A percentile compares a stretch with the other conserved stretches of the same genome.
Evolutionary conservation across 1,284 basidiomycete species (phyloP).

Genomic region (Exobasidium cylindrosporum): DNA sequence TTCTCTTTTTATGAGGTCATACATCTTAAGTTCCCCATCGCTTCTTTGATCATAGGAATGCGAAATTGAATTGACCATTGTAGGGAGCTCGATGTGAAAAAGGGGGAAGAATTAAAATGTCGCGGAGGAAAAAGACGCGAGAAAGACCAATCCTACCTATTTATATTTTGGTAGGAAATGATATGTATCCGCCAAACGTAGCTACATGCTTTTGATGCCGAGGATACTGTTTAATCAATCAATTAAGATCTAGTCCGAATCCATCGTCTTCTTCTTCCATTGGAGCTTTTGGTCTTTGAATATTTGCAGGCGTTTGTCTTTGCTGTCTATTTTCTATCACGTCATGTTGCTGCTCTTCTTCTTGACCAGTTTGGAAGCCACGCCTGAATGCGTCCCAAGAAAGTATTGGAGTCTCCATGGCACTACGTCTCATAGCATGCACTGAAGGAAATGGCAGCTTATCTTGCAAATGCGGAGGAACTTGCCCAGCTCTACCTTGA

Average conservation of each 20-base stretch:
- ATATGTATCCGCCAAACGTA: too few species aligned
- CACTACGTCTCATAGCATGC: conserved; percentile 6
- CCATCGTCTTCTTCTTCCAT: conserved; percentile 13
- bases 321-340: neutral
- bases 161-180: too few species aligned
- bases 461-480: conserved; percentile 8
- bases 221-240: neutral
- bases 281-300: neutral
- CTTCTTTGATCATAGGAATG: too few species aligned
- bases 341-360: conserved; percentile 1
- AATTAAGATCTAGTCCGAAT: conserved; percentile 13
- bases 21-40: too few species aligned
- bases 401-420: neutral
- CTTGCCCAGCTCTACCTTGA: neutral
- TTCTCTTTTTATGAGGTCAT: too few species aligned
- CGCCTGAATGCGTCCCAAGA: conserved; percentile 3
- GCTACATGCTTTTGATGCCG: too few species aligned
- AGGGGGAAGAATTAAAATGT: too few species aligned
- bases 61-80: too few species aligned
- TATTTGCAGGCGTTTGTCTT: neutral
- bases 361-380: neutral
- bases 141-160: too few species aligned
- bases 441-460: conserved; percentile 8
- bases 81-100: too few species aligned
- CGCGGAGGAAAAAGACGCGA: too few species aligned